phyloP scores from a whole-genome alignment of 139 green algal species.

The Volvox africanus region DNA sequence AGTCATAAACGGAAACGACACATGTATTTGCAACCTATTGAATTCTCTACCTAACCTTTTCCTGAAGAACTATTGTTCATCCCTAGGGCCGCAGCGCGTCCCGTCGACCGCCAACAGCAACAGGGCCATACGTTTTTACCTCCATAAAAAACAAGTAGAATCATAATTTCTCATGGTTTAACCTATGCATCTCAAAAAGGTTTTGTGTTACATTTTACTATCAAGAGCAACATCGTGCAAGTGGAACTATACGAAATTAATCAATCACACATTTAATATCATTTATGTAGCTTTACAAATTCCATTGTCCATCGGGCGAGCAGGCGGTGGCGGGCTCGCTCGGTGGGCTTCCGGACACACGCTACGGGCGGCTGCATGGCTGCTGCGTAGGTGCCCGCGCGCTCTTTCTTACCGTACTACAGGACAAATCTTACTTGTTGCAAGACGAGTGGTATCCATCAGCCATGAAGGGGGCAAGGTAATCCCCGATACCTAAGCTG shows the following conservation, averaged over 20 bases:
- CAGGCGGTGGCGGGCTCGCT: not conserved
- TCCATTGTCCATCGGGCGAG: not conserved
- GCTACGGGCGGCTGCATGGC: conserved; percentile 19
- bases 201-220: no score
- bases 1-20: no score
- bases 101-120: not conserved
- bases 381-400: not conserved
- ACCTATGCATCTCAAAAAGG: no score
- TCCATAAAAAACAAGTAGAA: not conserved
- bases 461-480: not conserved
- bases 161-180: no score
- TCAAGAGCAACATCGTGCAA: no score
- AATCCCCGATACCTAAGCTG: not conserved
- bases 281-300: not conserved
- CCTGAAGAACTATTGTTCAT: no score
- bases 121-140: not conserved
- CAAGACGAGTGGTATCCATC: not conserved
- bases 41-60: no score
- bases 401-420: not conserved
- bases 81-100: no score
- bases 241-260: no score
- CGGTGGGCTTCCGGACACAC: not conserved
- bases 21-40: no score
- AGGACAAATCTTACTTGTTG: not conserved
- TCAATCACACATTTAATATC: not conserved